Evolutionary conservation across 768 basidiomycete genomes (phyloP).

Genomic region (Amanita pseudoporphyria): DNA sequence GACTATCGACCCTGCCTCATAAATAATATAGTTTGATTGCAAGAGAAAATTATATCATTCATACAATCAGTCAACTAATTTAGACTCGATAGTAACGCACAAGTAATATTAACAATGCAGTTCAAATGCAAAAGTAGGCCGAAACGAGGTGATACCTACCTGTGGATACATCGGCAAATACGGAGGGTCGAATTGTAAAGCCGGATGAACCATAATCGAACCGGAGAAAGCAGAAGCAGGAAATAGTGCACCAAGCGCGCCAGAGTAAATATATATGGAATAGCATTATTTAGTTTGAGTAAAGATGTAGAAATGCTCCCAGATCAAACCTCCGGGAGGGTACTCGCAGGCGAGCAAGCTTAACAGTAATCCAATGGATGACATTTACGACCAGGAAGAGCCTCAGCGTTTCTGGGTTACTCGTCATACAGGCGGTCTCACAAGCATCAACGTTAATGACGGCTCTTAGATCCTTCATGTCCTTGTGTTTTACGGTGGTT

Average conservation of each 20-base stretch:
- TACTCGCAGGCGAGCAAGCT: neutral
- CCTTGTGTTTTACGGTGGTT: no score
- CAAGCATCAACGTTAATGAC: constrained; percentile 45
- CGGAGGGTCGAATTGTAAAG: constrained; percentile 58
- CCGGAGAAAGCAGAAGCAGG: no score
- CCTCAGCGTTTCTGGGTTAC: constrained; percentile 36
- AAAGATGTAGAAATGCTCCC: constrained; percentile 46
- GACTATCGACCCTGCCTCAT: no score
- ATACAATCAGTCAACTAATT: no score
- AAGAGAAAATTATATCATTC: no score
- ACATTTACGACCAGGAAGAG: constrained; percentile 44
- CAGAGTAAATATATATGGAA: constrained; percentile 49
- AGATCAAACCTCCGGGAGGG: neutral
- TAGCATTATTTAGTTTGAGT: constrained; percentile 40
- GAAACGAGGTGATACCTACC: constrained; percentile 24
- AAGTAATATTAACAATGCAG: no score
- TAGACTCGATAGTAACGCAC: no score
- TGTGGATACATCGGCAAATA: constrained; percentile 46
- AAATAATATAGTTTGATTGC: no score
- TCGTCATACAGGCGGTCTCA: neutral
- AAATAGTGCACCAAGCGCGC: no score
- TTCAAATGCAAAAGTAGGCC: no score
- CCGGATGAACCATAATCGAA: constrained; percentile 23
- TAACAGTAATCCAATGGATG: constrained; percentile 37
- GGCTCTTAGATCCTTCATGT: constrained; percentile 56